These are phyloP conservation scores for Zasmidium angulare DNA, from an alignment of 2,329 filamentous ascomycete genomes.

Conservation along the genomic window DNA sequence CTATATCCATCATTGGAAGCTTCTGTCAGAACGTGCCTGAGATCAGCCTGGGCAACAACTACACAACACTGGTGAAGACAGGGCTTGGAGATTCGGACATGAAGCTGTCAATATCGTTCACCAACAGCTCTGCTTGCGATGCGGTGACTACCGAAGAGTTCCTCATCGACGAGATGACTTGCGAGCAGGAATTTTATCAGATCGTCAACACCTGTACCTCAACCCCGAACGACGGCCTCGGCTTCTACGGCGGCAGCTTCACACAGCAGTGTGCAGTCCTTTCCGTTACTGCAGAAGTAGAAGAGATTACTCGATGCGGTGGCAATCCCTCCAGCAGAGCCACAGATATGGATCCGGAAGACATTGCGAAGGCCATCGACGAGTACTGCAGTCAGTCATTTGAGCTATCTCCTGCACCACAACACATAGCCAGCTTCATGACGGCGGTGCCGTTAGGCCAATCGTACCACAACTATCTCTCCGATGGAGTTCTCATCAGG, in stretches of 20 bases:
- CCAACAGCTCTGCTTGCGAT: not conserved
- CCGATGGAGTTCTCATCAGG: conserved; percentile 7
- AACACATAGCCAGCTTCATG: conserved; percentile 8
- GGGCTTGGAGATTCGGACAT: conserved; percentile 14
- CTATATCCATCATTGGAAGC: conserved; percentile 6
- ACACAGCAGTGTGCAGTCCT: conserved; percentile 11
- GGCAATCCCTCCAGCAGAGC: conserved; percentile 13
- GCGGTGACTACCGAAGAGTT: conserved; percentile 1
- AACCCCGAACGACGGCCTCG: not conserved
- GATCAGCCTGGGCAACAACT: conserved; percentile 1
- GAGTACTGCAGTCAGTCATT: conserved; percentile 13
- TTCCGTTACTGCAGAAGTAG: conserved; percentile 2
- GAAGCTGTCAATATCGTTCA: conserved; percentile 7
- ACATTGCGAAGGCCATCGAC: conserved; percentile 7
- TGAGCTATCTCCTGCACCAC: conserved; percentile 7
- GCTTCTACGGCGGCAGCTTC: conserved; percentile 11
- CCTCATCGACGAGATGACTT: conserved; percentile 3
- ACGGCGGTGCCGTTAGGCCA: conserved; percentile 6
- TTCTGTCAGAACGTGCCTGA: conserved; percentile 7
- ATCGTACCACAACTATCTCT: conserved; percentile 11
- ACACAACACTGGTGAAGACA: conserved; percentile 11
- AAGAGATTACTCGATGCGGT: conserved; percentile 16
- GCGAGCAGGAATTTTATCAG: conserved; percentile 13
- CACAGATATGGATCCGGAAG: conserved; percentile 4
- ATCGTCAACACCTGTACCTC: conserved; percentile 14